Percentiles rank a stretch among this genome's conserved stretches.
These are phyloP conservation scores for Xylariaceae sp. DNA, from an alignment of 2,329 filamentous ascomycete species.

Conservation along the genomic window DNA sequence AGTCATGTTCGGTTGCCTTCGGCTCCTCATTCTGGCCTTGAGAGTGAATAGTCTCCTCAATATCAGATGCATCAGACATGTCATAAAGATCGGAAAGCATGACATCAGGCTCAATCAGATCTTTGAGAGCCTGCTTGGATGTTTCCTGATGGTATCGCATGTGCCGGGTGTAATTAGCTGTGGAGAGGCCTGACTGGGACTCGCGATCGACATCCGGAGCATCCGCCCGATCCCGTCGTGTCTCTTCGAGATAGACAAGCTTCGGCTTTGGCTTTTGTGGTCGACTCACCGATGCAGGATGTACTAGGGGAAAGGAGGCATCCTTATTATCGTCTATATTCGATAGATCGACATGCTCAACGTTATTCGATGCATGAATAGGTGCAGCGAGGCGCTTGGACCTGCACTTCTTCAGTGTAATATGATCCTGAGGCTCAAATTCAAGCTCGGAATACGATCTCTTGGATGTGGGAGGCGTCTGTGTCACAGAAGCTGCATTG, in stretches of 20 bases:
- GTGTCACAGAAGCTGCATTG: too few relatives aligned
- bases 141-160: too few relatives aligned
- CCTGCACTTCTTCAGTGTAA: conserved; percentile 7
- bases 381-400: not conserved
- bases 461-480: too few relatives aligned
- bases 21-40: conserved; percentile 1
- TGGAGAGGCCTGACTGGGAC: too few relatives aligned
- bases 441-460: too few relatives aligned
- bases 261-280: conserved; percentile 8
- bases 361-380: conserved; percentile 12
- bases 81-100: too few relatives aligned
- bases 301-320: not conserved
- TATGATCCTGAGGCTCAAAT: not conserved
- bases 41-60: conserved; percentile 17
- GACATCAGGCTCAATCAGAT: too few relatives aligned
- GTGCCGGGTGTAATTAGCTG: too few relatives aligned
- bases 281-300: not conserved
- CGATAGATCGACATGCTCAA: conserved; percentile 28
- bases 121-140: too few relatives aligned
- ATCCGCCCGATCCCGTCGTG: too few relatives aligned
- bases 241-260: too few relatives aligned
- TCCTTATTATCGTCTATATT: conserved; percentile 12
- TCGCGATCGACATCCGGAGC: too few relatives aligned
- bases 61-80: conserved; percentile 24
- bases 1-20: not conserved